These are phyloP conservation scores for Trichoderma sp. DNA, from an alignment of 2,329 filamentous ascomycete genomes.

Conservation along the genomic window DNA sequence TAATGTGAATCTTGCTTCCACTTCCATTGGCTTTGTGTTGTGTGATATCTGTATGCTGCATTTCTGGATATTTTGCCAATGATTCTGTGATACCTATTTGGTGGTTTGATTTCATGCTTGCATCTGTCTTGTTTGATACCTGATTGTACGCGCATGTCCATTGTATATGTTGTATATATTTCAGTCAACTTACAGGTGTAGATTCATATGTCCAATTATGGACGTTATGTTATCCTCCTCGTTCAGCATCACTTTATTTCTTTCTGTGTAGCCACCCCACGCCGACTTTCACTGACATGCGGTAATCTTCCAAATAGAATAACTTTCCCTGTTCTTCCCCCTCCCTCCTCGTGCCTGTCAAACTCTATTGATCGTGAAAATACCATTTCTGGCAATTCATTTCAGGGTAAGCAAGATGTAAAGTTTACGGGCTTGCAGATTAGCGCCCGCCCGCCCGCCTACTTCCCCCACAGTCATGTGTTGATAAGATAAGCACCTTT, in stretches of 20 bases:
- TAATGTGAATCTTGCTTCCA: not conserved
- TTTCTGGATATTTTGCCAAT: not conserved
- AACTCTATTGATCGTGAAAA: not conserved
- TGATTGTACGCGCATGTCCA: not conserved
- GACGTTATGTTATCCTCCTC: no score
- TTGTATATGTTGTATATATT: not conserved
- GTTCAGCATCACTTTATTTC: no score
- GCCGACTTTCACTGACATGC: not conserved
- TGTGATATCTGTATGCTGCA: not conserved
- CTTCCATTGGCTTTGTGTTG: not conserved
- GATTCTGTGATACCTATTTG: not conserved
- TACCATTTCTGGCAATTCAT: not conserved
- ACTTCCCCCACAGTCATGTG: conserved; percentile 32
- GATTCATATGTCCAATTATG: no score
- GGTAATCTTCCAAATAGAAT: not conserved
- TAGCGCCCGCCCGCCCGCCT: not conserved
- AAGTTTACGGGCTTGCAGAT: not conserved
- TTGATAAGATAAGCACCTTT: conserved; percentile 36
- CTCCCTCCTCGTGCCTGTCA: not conserved
- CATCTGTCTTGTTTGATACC: not conserved
- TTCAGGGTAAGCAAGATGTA: conserved; percentile 7
- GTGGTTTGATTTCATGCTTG: not conserved
- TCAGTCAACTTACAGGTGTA: not conserved
- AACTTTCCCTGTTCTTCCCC: not conserved
- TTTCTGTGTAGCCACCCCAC: not conserved